Evolutionary conservation across 345 rosid species (phyloP).

Genomic region (Laguncularia racemosa): DNA sequence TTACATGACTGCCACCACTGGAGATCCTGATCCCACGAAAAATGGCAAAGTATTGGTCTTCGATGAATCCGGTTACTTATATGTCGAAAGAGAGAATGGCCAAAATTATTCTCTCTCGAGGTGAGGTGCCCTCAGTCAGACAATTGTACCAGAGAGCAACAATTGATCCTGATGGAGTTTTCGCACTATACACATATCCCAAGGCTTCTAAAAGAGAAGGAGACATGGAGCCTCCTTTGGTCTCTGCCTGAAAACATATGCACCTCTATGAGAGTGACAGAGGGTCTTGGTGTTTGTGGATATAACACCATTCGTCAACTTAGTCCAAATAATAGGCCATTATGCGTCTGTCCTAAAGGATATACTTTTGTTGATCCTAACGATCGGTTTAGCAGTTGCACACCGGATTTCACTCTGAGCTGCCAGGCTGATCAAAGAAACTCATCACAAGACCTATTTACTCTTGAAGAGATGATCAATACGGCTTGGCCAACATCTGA

Average conservation of each 20-base stretch:
- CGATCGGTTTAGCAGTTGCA: slow-evolving; percentile 27
- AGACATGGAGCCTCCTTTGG: slow-evolving; percentile 11
- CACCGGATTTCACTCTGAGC: slow-evolving; percentile 13
- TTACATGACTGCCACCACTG: slow-evolving; percentile 4
- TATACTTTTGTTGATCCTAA: slow-evolving; percentile 18
- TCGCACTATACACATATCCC: slow-evolving; percentile 14
- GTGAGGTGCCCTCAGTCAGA: no score
- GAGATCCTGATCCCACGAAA: slow-evolving; percentile 6
- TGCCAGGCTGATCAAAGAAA: slow-evolving; percentile 14
- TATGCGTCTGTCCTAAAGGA: slow-evolving; percentile 21
- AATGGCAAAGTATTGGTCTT: slow-evolving; percentile 19
- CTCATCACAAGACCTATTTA: slow-evolving; percentile 13
- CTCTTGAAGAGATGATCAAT: slow-evolving; percentile 4
- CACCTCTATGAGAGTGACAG: not conserved
- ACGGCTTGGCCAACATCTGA: slow-evolving; percentile 26
- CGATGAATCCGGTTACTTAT: slow-evolving; percentile 20
- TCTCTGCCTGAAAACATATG: slow-evolving; percentile 29
- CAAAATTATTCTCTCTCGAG: no score
- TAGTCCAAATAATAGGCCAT: slow-evolving; percentile 13
- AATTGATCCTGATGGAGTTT: slow-evolving; percentile 31
- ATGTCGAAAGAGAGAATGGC: slow-evolving; percentile 12
- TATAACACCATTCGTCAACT: slow-evolving; percentile 26
- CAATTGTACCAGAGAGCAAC: slow-evolving; percentile 17
- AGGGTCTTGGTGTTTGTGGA: slow-evolving; percentile 32
- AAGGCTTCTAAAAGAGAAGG: slow-evolving; percentile 9